A percentile compares a stretch with the other conserved stretches of the same genome.
These are phyloP conservation scores for Leccinum huronense DNA, from an alignment of 1,284 basidiomycete species.

Conservation along the genomic window DNA sequence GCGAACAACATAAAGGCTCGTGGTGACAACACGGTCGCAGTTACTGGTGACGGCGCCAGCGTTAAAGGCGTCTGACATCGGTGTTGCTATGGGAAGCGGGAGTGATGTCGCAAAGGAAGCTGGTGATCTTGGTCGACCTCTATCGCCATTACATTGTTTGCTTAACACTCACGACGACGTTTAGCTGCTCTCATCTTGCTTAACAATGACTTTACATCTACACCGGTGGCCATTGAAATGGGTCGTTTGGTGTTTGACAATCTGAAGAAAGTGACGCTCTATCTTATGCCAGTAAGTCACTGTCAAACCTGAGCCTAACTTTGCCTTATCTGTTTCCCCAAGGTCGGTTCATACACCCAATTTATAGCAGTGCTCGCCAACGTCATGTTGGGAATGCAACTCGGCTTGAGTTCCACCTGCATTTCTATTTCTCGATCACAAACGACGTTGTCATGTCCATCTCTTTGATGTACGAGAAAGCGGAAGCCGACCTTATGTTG, in stretches of 20 bases:
- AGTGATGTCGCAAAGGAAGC: slow-evolving; percentile 80
- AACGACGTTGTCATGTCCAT: slow-evolving; percentile 42
- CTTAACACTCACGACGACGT: neutral
- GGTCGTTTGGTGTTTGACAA: slow-evolving; percentile 63
- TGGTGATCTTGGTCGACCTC: slow-evolving; percentile 22
- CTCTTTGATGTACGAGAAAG: slow-evolving; percentile 40
- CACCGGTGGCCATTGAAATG: slow-evolving; percentile 40
- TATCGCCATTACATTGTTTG: neutral
- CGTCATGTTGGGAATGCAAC: slow-evolving; percentile 41
- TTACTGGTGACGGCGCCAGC: slow-evolving; percentile 54
- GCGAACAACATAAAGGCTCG: slow-evolving; percentile 53
- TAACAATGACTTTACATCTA: slow-evolving; percentile 39
- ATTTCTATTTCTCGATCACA: slow-evolving; percentile 42
- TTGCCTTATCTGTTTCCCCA: neutral
- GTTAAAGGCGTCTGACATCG: slow-evolving; percentile 81
- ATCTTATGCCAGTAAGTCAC: slow-evolving; percentile 40
- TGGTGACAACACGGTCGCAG: slow-evolving; percentile 51
- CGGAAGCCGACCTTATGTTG: slow-evolving; percentile 47
- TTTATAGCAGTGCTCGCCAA: slow-evolving; percentile 38
- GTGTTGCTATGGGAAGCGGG: slow-evolving; percentile 85
- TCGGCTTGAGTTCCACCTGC: slow-evolving; percentile 42
- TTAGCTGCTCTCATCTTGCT: slow-evolving; percentile 35
- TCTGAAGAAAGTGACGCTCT: slow-evolving; percentile 46
- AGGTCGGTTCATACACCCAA: slow-evolving; percentile 39
- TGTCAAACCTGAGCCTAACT: slow-evolving; percentile 21